Conservation (phyloP, 2,329 filamentous ascomycete genomes). For the Fusarium torulosum region DNA sequence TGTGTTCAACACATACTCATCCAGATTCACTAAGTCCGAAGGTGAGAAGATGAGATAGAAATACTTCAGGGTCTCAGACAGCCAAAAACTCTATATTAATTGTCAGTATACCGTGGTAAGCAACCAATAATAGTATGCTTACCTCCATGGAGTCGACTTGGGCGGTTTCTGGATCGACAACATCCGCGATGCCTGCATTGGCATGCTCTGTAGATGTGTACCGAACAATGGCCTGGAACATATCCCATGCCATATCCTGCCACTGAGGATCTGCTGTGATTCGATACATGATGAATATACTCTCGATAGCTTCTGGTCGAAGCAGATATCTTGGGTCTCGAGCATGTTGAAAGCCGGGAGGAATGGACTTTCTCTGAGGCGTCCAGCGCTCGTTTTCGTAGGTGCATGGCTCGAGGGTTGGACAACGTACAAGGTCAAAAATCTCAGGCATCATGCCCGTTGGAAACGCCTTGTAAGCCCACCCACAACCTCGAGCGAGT, state of each 20-base stretch:
- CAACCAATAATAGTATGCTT: slow-evolving; percentile 45
- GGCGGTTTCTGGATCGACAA: slow-evolving; percentile 51
- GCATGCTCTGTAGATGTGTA: slow-evolving; percentile 62
- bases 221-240: slow-evolving; percentile 62
- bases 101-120: neutral
- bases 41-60: slow-evolving; percentile 79
- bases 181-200: slow-evolving; percentile 62
- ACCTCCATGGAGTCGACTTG: slow-evolving; percentile 71
- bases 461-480: slow-evolving; percentile 67
- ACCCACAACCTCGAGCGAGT: slow-evolving; percentile 67
- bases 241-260: slow-evolving; percentile 65
- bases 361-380: slow-evolving; percentile 47
- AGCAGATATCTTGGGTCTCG: slow-evolving; percentile 64
- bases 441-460: slow-evolving; percentile 71
- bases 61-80: slow-evolving; percentile 80
- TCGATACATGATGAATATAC: slow-evolving; percentile 63
- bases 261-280: slow-evolving; percentile 62
- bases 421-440: slow-evolving; percentile 61
- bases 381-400: slow-evolving; percentile 51
- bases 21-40: slow-evolving; percentile 72
- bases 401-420: slow-evolving; percentile 51
- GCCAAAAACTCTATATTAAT: slow-evolving; percentile 73
- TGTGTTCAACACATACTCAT: slow-evolving; percentile 74
- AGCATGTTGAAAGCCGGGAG: slow-evolving; percentile 72
- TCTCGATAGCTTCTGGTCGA: slow-evolving; percentile 64